Evolutionary conservation across 805 yeast genomes (phyloP), one percentile per base, ranked within the genome.

Genomic region (Hanseniaspora vineae): DNA sequence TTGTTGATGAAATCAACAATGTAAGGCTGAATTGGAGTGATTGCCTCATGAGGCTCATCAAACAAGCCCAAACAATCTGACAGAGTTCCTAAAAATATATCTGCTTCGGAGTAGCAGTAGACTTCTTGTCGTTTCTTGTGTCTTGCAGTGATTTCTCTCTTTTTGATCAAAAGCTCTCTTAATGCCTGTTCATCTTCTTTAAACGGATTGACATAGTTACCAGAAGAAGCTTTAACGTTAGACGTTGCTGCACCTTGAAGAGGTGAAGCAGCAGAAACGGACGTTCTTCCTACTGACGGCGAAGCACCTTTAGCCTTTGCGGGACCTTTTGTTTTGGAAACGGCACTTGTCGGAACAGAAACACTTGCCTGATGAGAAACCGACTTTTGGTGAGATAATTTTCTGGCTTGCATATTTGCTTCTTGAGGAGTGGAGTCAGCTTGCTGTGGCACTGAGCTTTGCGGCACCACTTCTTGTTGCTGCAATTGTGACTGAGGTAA

Each of bases 101-200:
- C 68, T 8, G 57, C 47, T 15, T 64, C 56, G 12, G 66, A 63
- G 11, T 51, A 48, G 32, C 53, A 51, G 42, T 59, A 60, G 6
- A 62, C 47, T 42, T 64, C 63, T 51, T 62, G 65, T 46, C 67
- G 59, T 46, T 62, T 66, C 39, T 64, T 62, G 42, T 53, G 59
- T 44, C 66, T 55, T 3, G 64, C 57, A 14, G 59, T 54, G n/a
- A 64, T 51, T 43, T 64, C 67, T 2, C 55, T 55, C 43, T 62
- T 64, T 43, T 58, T 56, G 15, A 54, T 51, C 35, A 58, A 55
- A 52, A 61, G 48, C 31, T 58, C 55, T 31, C 53, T 58, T 45
- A 64, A 51, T n/a, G 49, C 49, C 4, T 54, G 56, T 46, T 62
- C 67, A 45, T 64, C 68, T 23, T 55, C 58, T 45, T 51, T 59